Conservation (phyloP, 768 basidiomycete genomes). For the Chalciporus chontae region DNA sequence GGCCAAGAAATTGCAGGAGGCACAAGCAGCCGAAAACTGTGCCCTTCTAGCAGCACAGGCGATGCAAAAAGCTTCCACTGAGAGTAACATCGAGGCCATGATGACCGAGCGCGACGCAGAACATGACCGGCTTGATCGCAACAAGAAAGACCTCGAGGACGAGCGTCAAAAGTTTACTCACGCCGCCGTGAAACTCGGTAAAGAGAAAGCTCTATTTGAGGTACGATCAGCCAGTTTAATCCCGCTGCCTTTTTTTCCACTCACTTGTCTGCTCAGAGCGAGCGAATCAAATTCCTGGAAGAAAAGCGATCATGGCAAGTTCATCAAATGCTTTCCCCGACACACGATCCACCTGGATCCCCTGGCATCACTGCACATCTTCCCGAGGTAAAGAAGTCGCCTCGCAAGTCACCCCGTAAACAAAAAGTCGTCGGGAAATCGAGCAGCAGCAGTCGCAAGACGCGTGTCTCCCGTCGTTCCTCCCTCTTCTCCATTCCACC, state of each 20-base stretch:
- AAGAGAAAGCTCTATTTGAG: constrained; percentile 65
- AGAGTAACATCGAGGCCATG: constrained; percentile 47
- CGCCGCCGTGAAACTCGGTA: constrained; percentile 57
- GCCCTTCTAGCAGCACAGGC: constrained; percentile 48
- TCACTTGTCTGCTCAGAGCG: constrained; percentile 41
- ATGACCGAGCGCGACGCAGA: constrained; percentile 55
- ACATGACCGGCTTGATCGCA: constrained; percentile 47
- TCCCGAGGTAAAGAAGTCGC: constrained; percentile 37
- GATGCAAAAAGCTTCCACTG: constrained; percentile 31
- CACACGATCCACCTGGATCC: constrained; percentile 11
- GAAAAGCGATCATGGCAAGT: constrained; percentile 76
- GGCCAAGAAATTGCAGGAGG: constrained; percentile 44
- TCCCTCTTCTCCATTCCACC: constrained; percentile 36
- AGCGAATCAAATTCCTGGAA: constrained; percentile 57
- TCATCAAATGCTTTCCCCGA: constrained; percentile 52
- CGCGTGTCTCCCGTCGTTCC: constrained; percentile 45
- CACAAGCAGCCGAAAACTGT: constrained; percentile 44
- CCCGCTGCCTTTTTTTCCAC: neutral
- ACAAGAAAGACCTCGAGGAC: constrained; percentile 56
- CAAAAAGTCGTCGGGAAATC: constrained; percentile 46
- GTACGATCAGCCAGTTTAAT: constrained; percentile 33
- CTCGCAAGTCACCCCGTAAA: constrained; percentile 45
- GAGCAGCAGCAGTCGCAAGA: constrained; percentile 41
- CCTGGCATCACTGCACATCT: constrained; percentile 22
- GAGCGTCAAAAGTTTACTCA: constrained; percentile 65